Base-by-base conservation (phyloP, 2,329 filamentous ascomycete genomes). In the Dactylellina sp. region DNA sequence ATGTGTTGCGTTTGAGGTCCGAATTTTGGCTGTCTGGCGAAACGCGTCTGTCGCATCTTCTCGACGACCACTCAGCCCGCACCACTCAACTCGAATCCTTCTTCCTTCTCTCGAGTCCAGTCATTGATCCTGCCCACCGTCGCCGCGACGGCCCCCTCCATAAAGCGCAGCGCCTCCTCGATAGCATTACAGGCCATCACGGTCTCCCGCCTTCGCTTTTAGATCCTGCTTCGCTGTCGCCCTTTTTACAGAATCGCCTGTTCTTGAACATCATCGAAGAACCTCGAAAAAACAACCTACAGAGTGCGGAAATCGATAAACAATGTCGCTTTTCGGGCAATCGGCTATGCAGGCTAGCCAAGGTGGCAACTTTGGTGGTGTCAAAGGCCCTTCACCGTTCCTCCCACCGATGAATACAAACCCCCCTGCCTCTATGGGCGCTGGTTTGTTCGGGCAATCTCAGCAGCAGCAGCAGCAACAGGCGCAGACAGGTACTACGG, bases 281-380 rank as follows among this genome's bases (percentile, higher is more conserved):
- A 50, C 14, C 52, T 37, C 62, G 28, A 59, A 18, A 9, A 14
- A 9, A 52, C 18, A 24, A 53, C n/a, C 56, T 61, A 64, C 44
- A 39, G 39, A 56, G 22, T 18, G 71, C 40, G 78, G 28, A 32
- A 80, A 53, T 79, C 79, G 47, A 78, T 39, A 49, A 32, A 32
- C 20, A 28, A 64, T 66, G 59, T 64, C 65, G 55, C 50, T 75
- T 32, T 75, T 75, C 47, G 72, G 72, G 14, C 72, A 66, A 50
- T 18, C 65, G 39, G 32, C 49, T 7, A 63, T 64, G 57, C 74
- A 76, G 49, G 61, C 75, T n/a, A 72, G 75, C 50, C 61, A 66
- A 28, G 61, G 74, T 11, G 55, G 66, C 18, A 59, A 61, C 24
- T 74, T 68, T 42, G 74, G 74, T n/a, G 74, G 74, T 53, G 74